Percentiles rank a stretch among this genome's conserved stretches.
Conservation (phyloP, 176 grass and related monocot species). For the Tillandsia fasciculata region DNA sequence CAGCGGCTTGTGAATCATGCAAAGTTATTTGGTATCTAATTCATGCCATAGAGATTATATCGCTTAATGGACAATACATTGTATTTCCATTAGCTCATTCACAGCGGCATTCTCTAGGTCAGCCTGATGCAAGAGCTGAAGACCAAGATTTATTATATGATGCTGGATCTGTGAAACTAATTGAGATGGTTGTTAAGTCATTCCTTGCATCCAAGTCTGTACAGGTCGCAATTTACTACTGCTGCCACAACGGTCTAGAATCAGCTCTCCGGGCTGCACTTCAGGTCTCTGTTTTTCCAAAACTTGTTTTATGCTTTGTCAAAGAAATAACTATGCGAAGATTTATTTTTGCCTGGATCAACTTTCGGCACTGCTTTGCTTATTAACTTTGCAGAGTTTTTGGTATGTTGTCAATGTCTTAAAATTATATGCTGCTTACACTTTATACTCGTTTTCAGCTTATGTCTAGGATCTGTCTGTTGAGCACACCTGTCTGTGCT, state of each 20-base stretch:
- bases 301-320: too few relatives aligned
- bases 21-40: conserved; percentile 90
- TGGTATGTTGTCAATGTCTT: neutral
- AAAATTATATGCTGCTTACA: neutral
- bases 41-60: conserved; percentile 72
- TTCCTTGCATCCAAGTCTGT: conserved; percentile 59
- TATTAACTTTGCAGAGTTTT: neutral
- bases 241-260: conserved; percentile 81
- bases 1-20: conserved; percentile 91
- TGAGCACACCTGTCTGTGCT: conserved; percentile 42
- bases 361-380: too few relatives aligned
- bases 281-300: conserved; percentile 44
- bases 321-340: too few relatives aligned
- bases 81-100: conserved; percentile 72
- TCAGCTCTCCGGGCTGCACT: conserved; percentile 80
- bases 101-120: conserved; percentile 35
- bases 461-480: conserved; percentile 73
- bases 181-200: conserved; percentile 55
- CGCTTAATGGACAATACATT: conserved; percentile 41
- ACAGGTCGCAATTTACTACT: conserved; percentile 87
- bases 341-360: too few relatives aligned
- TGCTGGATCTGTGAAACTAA: conserved; percentile 40
- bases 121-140: conserved; percentile 20
- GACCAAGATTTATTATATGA: conserved; percentile 37
- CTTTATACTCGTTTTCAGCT: conserved; percentile 44